These are phyloP conservation scores for Salix arbutifolia DNA, from an alignment of 345 rosid genomes.

Conservation along the genomic window DNA sequence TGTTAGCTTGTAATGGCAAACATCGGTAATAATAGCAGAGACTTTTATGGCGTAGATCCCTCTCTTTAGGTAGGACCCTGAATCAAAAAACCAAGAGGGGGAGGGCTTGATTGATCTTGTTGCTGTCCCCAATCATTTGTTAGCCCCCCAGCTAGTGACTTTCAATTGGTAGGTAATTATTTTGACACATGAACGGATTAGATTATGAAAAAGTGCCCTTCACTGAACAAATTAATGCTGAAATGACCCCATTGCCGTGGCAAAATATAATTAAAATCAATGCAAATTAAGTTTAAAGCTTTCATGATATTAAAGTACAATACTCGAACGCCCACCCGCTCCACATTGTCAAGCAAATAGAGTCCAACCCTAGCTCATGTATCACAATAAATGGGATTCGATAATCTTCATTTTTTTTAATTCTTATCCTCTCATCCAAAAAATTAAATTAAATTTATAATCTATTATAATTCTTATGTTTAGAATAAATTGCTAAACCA, in stretches of 20 bases:
- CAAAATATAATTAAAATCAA: not conserved
- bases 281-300: not conserved
- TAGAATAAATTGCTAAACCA: no score
- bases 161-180: conserved; percentile 24
- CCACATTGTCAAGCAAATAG: not conserved
- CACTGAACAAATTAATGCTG: not conserved
- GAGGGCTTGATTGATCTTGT: conserved; percentile 25
- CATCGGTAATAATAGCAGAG: conserved; percentile 47
- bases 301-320: not conserved
- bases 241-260: not conserved
- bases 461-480: no score
- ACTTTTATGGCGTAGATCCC: conserved; percentile 40
- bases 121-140: conserved; percentile 46
- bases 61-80: conserved; percentile 36
- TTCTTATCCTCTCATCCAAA: no score
- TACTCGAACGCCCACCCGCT: conserved; percentile 4
- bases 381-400: no score
- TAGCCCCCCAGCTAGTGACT: conserved; percentile 18
- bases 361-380: not conserved
- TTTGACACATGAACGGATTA: conserved; percentile 24
- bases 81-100: conserved; percentile 7
- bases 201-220: not conserved
- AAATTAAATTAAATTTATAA: no score
- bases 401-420: no score
- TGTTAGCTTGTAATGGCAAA: conserved; percentile 59